Evolutionary conservation across 1,284 basidiomycete genomes (phyloP).

Genomic region (Apiotrichum laibachii): DNA sequence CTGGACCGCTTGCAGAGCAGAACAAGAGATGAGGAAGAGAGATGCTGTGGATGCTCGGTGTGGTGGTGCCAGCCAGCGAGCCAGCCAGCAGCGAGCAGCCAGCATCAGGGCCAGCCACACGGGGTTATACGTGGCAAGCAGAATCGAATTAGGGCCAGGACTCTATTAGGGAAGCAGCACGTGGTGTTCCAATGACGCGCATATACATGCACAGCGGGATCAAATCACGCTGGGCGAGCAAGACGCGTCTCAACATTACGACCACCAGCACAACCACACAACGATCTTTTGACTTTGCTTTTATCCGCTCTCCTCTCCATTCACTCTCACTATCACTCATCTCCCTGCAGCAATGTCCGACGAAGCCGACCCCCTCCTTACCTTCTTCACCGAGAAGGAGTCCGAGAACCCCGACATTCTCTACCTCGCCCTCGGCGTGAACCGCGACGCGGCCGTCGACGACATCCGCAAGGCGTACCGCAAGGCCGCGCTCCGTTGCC

Average conservation of each 20-base stretch:
- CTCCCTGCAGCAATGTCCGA: slow-evolving; percentile 57
- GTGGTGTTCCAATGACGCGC: not conserved
- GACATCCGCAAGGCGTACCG: slow-evolving; percentile 81
- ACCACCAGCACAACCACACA: too few species aligned
- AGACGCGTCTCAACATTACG: not conserved
- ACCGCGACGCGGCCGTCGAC: slow-evolving; percentile 58
- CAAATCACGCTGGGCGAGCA: not conserved
- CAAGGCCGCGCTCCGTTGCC: slow-evolving; percentile 72
- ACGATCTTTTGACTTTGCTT: not conserved
- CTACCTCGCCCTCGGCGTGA: slow-evolving; percentile 67
- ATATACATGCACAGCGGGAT: not conserved
- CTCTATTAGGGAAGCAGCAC: not conserved
- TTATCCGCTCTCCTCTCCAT: not conserved
- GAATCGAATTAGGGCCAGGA: too few species aligned
- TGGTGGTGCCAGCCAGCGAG: too few species aligned
- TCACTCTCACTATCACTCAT: not conserved
- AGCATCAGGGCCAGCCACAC: not conserved
- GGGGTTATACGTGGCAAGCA: slow-evolving; percentile 1
- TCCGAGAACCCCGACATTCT: slow-evolving; percentile 52
- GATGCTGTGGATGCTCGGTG: too few species aligned
- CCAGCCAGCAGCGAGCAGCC: too few species aligned
- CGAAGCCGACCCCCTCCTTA: slow-evolving; percentile 65
- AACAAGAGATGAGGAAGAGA: not conserved
- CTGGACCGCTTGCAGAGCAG: too few species aligned
- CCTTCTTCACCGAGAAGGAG: slow-evolving; percentile 72